Evolutionary conservation across 2,329 filamentous ascomycete genomes (phyloP).

Genomic region (Diplocarpon rosae): DNA sequence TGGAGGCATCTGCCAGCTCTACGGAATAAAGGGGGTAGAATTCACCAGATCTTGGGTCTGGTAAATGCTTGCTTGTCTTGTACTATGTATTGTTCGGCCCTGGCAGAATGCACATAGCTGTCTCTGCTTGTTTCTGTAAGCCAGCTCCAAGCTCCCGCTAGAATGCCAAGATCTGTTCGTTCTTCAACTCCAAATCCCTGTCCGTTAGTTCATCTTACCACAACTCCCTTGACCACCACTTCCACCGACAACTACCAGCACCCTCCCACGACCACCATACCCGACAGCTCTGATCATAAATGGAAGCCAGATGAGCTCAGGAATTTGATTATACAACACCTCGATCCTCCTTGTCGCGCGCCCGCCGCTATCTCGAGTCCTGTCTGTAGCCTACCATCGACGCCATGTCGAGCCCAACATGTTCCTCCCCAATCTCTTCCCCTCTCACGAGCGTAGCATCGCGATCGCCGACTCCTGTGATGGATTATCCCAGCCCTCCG

Average conservation of each 20-base stretch:
- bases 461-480: conserved; percentile 25
- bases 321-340: background rate
- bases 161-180: no score
- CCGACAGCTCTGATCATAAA: conserved; percentile 1
- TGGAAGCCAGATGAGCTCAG: conserved; percentile 3
- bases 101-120: no score
- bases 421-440: conserved; percentile 26
- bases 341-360: conserved; percentile 2
- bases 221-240: background rate
- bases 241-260: conserved; percentile 3
- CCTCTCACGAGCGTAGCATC: conserved; percentile 28
- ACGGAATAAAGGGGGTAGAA: no score
- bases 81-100: no score
- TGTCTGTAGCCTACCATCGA: background rate
- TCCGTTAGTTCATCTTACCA: background rate
- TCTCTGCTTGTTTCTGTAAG: no score
- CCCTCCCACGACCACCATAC: conserved; percentile 1
- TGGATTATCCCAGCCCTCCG: conserved; percentile 25
- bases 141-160: no score
- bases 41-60: no score
- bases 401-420: conserved; percentile 9
- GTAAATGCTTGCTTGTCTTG: no score
- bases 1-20: no score
- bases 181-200: background rate
- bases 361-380: conserved; percentile 1